Conservation (phyloP, 78 protist genomes). For the Ministeria vibrans region DNA sequence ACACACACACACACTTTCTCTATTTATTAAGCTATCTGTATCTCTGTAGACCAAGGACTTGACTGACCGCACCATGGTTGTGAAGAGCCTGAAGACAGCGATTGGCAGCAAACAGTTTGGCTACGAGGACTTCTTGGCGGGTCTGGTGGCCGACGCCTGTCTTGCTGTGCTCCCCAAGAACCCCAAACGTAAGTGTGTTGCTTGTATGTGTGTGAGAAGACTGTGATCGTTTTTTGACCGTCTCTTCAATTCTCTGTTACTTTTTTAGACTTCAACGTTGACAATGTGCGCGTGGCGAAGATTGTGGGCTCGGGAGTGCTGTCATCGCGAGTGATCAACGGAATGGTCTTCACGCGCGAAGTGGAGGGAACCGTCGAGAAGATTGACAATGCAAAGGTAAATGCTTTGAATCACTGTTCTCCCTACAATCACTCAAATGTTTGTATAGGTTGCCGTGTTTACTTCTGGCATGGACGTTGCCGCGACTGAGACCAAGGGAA, state of each 20-base stretch:
- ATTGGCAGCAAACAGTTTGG: constrained; percentile 91
- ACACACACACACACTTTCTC: not conserved
- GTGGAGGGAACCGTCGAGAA: constrained; percentile 49
- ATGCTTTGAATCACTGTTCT: too few relatives aligned
- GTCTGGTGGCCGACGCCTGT: constrained; percentile 85
- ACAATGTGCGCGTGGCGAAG: constrained; percentile 94
- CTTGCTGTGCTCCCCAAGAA: constrained; percentile 66
- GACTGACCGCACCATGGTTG: constrained; percentile 28
- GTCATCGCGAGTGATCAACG: constrained; percentile 70
- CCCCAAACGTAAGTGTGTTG: constrained; percentile 1
- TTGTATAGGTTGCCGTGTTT: constrained; percentile 94
- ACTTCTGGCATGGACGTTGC: constrained; percentile 79
- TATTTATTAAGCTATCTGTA: not conserved
- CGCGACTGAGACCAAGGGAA: constrained; percentile 94
- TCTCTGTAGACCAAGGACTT: constrained; percentile 24
- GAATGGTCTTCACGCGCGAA: constrained; percentile 78
- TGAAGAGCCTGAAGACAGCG: constrained; percentile 53
- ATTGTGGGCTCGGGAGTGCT: constrained; percentile 82
- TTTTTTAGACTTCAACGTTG: constrained; percentile 94
- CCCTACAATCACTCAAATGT: too few relatives aligned
- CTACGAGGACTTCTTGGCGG: constrained; percentile 71
- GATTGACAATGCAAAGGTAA: constrained; percentile 72
- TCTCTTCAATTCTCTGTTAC: not conserved
- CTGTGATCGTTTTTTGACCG: not conserved
- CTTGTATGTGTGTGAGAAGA: not conserved